Evolutionary conservation across 331 rosid species (phyloP), one percentile per base, ranked within the genome.

Genomic region (Telfairia occidentalis): DNA sequence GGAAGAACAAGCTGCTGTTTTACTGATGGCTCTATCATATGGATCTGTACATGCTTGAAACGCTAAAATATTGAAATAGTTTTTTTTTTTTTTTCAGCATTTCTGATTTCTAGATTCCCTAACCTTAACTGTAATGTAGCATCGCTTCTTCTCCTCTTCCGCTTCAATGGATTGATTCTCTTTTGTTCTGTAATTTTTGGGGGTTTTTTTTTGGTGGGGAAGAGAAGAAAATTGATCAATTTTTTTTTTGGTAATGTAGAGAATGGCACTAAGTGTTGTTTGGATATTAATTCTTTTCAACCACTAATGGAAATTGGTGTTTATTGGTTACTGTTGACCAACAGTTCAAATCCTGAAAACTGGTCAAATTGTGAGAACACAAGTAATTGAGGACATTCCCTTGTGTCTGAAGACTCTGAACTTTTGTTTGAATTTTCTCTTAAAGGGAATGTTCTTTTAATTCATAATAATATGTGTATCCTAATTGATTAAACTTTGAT

Each of bases 1-100:
- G 35, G 77, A 73, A 73, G 77, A 49, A 52, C 48, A 73, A 73
- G 76, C 77, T 52, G 77, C 77, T 52, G 77, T 73, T 34, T 37
- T 73, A 12, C 11, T 73, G 42, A 73, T 73, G 77, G 77, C 77
- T 73, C 46, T 73, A 19, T 73, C 77, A 1, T 73, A 54, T 73
- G 77, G 77, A 50, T 73, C 77, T 52, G 77, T 73, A 45, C 45
- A 70, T 70, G 75, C 75, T 26, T 70, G 57, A 70, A 70, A 45
- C 45, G 57, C 38, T 70, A 15, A 42, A 5, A 65, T 8, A 23
- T 6, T 8, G 13, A 11, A 1, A 9, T 55, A 9, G 50, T 18
- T 37, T 37, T 37, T 50, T 6, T 21, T 61, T 63, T 32, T 30
- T 60, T 30, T 29, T 12, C 42, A 30, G 12, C 71, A n/a, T 32